Base-by-base conservation (phyloP, 257 asterid species). In the Nicotiana otophora region DNA sequence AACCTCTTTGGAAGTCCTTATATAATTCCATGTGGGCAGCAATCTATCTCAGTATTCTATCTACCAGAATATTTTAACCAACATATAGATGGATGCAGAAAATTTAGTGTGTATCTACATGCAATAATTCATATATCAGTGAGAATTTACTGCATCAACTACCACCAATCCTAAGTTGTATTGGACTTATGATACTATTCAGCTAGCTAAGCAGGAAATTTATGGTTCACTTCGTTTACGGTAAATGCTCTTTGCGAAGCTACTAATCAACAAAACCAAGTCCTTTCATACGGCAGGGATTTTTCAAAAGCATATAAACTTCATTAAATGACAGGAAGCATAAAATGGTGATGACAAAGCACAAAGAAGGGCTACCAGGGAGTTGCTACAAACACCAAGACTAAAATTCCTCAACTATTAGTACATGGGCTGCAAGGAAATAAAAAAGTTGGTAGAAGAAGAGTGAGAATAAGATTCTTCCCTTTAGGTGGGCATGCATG, bases 391-490 rank as follows among this genome's bases (percentile, higher is more conserved):
- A 74, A 46, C 79, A 72, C 61, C 60, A 23, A 72, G 61, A 23
- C 36, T 3, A 69, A 48, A 74, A 23, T 7, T 74, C 39, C 54
- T 5, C 10, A 34, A 72, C 23, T 15, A 46, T 14, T 17, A 48
- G 23, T 46, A 23, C 79, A 74, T 48, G 9, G 61, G 23, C 42
- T 74, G 79, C 31, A 74, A 74, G 79, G 79, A 74, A 53, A 74
- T 74, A 16, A 6, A 23, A 72, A 72, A 2, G 36, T 72, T 11
- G 60, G 78, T 42, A 42, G 78, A n/a, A 70, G 58, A 42, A 20
- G 34, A 46, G 36, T 11, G 60, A 46, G 20, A 72, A 72, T 72
- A 72, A 72, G 36, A 69, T 51, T 72, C 78, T 72, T 72, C 39
- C 17, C 79, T 26, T 46, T 31, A 30, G 62, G 61, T 46, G 61